These are phyloP conservation scores for Russula sp. DNA, from an alignment of 768 basidiomycete genomes.

Conservation along the genomic window DNA sequence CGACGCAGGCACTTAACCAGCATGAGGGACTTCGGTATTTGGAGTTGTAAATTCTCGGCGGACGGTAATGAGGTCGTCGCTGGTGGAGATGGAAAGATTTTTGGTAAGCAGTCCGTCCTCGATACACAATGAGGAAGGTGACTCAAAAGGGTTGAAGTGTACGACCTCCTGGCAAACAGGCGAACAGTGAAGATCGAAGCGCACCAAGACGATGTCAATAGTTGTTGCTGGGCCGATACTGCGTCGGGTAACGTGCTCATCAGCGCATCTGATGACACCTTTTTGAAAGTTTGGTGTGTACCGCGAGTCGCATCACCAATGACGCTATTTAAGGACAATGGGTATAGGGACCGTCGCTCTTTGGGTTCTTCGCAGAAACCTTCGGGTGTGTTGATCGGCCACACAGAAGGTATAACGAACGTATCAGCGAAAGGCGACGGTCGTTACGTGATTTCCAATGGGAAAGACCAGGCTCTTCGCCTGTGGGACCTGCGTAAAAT, in stretches of 20 bases:
- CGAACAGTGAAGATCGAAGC: slow-evolving; percentile 83
- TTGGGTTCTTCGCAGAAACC: slow-evolving; percentile 55
- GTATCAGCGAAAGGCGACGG: slow-evolving; percentile 96
- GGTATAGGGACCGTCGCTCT: slow-evolving; percentile 46
- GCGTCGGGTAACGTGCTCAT: slow-evolving; percentile 90
- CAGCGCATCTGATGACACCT: slow-evolving; percentile 92
- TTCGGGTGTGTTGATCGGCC: slow-evolving; percentile 89
- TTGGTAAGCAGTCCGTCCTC: slow-evolving; percentile 40
- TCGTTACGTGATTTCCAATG: slow-evolving; percentile 90
- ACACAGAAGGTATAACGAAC: slow-evolving; percentile 93
- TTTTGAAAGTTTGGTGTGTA: slow-evolving; percentile 88
- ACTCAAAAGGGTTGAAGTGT: slow-evolving; percentile 47
- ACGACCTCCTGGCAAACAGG: slow-evolving; percentile 77
- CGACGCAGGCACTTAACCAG: slow-evolving; percentile 29
- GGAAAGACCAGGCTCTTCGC: slow-evolving; percentile 89
- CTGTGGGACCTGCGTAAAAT: slow-evolving; percentile 95
- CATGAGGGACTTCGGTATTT: slow-evolving; percentile 64
- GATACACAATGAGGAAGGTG: neutral
- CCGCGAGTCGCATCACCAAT: neutral
- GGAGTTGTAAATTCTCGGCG: slow-evolving; percentile 93
- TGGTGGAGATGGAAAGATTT: slow-evolving; percentile 78
- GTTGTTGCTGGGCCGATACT: slow-evolving; percentile 93
- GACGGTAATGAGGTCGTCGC: slow-evolving; percentile 95
- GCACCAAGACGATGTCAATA: slow-evolving; percentile 89
- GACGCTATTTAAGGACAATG: neutral